Conservation (phyloP, 148 eudicot species). For the Rhododendron williamsianum region DNA sequence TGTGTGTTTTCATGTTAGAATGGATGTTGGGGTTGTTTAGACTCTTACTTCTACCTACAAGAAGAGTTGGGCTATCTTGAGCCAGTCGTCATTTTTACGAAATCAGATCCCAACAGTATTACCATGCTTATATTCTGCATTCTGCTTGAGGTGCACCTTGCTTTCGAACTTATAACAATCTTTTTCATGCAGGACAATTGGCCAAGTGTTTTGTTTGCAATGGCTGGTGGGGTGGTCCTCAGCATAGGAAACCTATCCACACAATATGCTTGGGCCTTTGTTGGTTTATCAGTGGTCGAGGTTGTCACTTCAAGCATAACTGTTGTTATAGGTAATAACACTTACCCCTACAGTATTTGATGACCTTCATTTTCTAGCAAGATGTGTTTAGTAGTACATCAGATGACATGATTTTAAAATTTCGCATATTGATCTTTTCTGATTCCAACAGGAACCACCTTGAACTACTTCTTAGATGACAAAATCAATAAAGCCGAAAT, state of each 20-base stretch:
- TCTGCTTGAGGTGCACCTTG: background rate
- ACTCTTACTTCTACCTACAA: background rate
- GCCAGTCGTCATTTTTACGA: background rate
- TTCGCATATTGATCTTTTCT: background rate
- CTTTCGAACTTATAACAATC: background rate
- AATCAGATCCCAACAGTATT: background rate
- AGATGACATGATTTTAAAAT: background rate
- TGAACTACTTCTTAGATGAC: slow-evolving; percentile 81
- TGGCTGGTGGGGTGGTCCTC: slow-evolving; percentile 80
- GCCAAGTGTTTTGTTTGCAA: slow-evolving; percentile 72
- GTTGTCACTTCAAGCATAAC: slow-evolving; percentile 74
- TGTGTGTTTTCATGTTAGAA: background rate
- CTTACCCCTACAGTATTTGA: background rate
- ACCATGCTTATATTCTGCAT: background rate
- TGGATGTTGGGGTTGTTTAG: background rate
- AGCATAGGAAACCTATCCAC: slow-evolving; percentile 77
- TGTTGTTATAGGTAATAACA: slow-evolving; percentile 63
- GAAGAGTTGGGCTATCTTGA: background rate
- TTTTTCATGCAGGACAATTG: slow-evolving; percentile 56
- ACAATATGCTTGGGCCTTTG: slow-evolving; percentile 90
- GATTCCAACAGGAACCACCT: slow-evolving; percentile 59
- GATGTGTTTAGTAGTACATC: background rate
- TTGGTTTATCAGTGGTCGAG: slow-evolving; percentile 70
- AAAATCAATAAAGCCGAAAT: slow-evolving; percentile 78
- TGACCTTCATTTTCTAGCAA: background rate